Evolutionary conservation across 768 basidiomycete genomes (phyloP).

Genomic region (Boletus sp.): DNA sequence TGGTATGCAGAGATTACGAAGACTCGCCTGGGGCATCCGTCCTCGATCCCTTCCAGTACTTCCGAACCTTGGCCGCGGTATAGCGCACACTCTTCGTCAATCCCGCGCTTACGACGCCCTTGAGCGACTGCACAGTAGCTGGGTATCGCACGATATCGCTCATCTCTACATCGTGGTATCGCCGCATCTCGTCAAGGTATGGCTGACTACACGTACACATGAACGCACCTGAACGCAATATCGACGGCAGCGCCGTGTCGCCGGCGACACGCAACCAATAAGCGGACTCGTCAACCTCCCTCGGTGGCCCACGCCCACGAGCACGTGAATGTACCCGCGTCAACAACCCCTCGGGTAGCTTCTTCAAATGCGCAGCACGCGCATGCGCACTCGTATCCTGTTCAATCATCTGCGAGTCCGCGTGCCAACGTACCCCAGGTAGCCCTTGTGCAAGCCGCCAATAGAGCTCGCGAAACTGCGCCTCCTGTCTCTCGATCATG

Average conservation of each 20-base stretch:
- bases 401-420: conserved; percentile 48
- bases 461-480: conserved; percentile 88
- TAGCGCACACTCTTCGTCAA: conserved; percentile 76
- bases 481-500: conserved; percentile 79
- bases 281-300: conserved; percentile 65
- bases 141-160: conserved; percentile 74
- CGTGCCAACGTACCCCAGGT: conserved; percentile 76
- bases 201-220: neutral
- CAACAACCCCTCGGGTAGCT: conserved; percentile 71
- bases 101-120: conserved; percentile 84
- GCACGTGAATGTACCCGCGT: conserved; percentile 44
- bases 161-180: conserved; percentile 51
- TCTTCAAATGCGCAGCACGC: conserved; percentile 68
- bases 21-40: neutral
- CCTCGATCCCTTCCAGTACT: conserved; percentile 64
- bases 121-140: conserved; percentile 78
- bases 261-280: conserved; percentile 74
- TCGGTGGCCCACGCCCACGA: conserved; percentile 29
- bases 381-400: conserved; percentile 74
- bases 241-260: conserved; percentile 51
- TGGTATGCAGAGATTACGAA: conserved; percentile 2
- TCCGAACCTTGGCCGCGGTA: conserved; percentile 68
- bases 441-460: conserved; percentile 71
- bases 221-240: conserved; percentile 52
- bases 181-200: neutral